phyloP scores from a whole-genome alignment of 2,329 filamentous ascomycete species.

The Fusarium citri region DNA sequence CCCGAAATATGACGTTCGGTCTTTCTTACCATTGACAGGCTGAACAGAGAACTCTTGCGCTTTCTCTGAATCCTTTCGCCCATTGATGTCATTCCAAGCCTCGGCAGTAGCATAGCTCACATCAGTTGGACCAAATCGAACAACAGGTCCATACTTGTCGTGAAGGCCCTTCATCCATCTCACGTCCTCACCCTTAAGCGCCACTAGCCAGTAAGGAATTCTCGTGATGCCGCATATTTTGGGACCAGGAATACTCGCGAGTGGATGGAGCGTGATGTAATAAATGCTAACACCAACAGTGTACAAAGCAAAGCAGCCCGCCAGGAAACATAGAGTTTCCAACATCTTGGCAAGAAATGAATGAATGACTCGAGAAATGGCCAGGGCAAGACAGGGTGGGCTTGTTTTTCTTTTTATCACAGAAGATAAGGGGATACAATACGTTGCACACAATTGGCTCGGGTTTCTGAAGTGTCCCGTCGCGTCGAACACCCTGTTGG shows the following conservation, averaged over 20 bases:
- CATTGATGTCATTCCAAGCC: slow-evolving; percentile 23
- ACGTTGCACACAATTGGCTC: no score
- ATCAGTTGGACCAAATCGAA: slow-evolving; percentile 25
- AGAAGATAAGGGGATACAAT: no score
- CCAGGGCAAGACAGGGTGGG: no score
- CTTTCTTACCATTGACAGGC: slow-evolving; percentile 9
- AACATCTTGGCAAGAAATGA: background rate
- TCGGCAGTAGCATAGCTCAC: slow-evolving; percentile 16
- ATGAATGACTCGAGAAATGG: background rate
- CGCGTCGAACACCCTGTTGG: no score
- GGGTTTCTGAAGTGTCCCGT: no score
- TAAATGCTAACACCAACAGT: background rate
- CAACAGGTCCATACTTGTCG: slow-evolving; percentile 19
- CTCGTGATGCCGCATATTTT: slow-evolving; percentile 18
- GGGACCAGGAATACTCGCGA: slow-evolving; percentile 19
- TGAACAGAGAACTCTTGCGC: slow-evolving; percentile 12
- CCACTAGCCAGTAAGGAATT: slow-evolving; percentile 16
- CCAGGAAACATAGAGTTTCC: background rate
- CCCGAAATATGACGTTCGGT: rapidly evolving
- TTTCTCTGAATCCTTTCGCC: slow-evolving; percentile 17
- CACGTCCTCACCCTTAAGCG: slow-evolving; percentile 8
- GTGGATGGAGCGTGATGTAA: slow-evolving; percentile 12
- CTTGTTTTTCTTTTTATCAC: background rate
- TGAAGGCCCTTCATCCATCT: slow-evolving; percentile 18
- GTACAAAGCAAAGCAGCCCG: slow-evolving; percentile 6